Evolutionary conservation across 345 rosid genomes (phyloP).

Genomic region (Atalantia buxifolia): DNA sequence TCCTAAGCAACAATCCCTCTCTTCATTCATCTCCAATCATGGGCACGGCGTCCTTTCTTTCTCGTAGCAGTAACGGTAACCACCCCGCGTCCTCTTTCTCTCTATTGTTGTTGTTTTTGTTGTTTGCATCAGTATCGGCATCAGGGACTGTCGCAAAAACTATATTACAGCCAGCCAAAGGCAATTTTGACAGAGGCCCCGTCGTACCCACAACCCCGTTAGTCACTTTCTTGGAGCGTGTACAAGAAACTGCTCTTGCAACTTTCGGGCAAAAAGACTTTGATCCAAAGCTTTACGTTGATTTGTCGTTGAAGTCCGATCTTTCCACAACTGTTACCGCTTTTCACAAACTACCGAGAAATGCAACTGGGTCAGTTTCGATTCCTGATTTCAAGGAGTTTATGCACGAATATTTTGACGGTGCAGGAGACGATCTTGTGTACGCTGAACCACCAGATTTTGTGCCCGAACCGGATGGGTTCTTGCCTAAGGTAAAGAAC

Average conservation of each 20-base stretch:
- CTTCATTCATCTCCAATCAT: background rate
- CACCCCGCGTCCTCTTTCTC: background rate
- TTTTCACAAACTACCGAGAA: constrained; percentile 47
- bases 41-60: background rate
- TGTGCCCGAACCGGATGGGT: constrained; percentile 54
- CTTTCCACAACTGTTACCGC: constrained; percentile 43
- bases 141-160: constrained; percentile 15
- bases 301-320: constrained; percentile 53
- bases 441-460: constrained; percentile 56
- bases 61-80: background rate
- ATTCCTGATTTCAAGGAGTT: constrained; percentile 28
- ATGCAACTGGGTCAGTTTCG: constrained; percentile 29
- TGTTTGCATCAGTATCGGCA: background rate
- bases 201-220: constrained; percentile 35
- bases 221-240: constrained; percentile 56
- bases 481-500: constrained; percentile 70
- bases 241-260: constrained; percentile 58
- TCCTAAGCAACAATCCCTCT: background rate
- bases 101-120: background rate
- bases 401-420: constrained; percentile 34
- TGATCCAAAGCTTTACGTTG: constrained; percentile 71
- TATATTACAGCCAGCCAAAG: background rate
- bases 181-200: constrained; percentile 20
- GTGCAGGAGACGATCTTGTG: constrained; percentile 57
- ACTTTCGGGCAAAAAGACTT: constrained; percentile 39